A percentile compares a stretch with the other conserved stretches of the same genome.
Conservation (phyloP, 352 stramenopile genomes). For the Saprolegnia parasitica region DNA sequence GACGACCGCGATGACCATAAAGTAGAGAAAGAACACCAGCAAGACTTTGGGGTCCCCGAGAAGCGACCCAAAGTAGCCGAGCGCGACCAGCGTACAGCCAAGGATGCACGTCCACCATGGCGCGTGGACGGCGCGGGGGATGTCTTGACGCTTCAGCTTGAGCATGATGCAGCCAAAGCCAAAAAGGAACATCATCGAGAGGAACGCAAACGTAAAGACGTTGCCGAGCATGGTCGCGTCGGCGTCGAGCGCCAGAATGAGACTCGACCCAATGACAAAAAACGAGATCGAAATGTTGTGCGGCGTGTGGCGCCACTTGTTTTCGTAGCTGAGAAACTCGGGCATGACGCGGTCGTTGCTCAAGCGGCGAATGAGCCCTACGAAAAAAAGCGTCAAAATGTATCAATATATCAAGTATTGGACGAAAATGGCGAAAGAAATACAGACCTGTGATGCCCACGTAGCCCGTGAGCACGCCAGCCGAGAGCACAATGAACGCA, state of each 20-base stretch:
- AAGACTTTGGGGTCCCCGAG: slow-evolving; percentile 68
- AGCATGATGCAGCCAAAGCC: slow-evolving; percentile 88
- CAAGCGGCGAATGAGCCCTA: slow-evolving; percentile 60
- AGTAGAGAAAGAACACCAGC: slow-evolving; percentile 78
- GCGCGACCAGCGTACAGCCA: slow-evolving; percentile 60
- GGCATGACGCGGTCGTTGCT: slow-evolving; percentile 69
- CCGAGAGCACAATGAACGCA: slow-evolving; percentile 86
- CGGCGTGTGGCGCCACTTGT: slow-evolving; percentile 68
- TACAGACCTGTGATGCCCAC: slow-evolving; percentile 80
- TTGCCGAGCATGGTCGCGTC: slow-evolving; percentile 80
- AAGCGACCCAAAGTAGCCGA: slow-evolving; percentile 62
- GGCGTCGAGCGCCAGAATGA: slow-evolving; percentile 70
- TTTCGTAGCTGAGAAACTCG: slow-evolving; percentile 52
- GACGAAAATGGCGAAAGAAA: no score
- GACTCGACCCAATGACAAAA: slow-evolving; percentile 60
- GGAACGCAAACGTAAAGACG: slow-evolving; percentile 90
- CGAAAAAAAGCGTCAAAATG: background rate
- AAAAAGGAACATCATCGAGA: slow-evolving; percentile 90
- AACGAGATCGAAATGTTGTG: slow-evolving; percentile 81
- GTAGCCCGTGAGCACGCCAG: slow-evolving; percentile 83
- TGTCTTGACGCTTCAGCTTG: slow-evolving; percentile 88
- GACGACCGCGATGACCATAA: slow-evolving; percentile 55
- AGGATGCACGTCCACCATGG: slow-evolving; percentile 77
- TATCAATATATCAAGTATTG: no score
- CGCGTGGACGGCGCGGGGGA: slow-evolving; percentile 79